Conservation (phyloP, 140 eudicot genomes). For the Flaveria floridana region DNA sequence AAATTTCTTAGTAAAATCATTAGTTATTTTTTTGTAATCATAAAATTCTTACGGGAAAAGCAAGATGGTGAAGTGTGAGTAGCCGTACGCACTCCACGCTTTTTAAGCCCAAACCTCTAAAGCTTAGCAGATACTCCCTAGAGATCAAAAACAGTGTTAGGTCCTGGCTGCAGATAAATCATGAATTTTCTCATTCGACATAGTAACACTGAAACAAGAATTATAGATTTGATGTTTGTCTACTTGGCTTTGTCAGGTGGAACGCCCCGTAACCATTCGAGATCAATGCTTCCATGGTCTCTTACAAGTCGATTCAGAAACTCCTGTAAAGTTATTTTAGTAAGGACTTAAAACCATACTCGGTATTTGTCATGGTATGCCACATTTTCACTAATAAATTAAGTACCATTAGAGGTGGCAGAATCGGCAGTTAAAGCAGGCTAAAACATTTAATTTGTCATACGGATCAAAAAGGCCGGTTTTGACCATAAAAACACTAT, state of each 20-base stretch:
- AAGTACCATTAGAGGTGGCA: background rate
- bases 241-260: slow-evolving; percentile 99
- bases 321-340: slow-evolving; percentile 45
- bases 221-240: slow-evolving; percentile 25
- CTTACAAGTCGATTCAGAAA: slow-evolving; percentile 61
- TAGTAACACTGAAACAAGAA: background rate
- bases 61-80: slow-evolving; percentile 93
- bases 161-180: background rate
- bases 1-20: background rate
- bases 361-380: slow-evolving; percentile 16
- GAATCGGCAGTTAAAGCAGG: background rate
- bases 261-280: slow-evolving; percentile 97
- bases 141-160: slow-evolving; percentile 23
- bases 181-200: background rate
- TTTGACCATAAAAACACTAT: background rate
- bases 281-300: slow-evolving; percentile 90
- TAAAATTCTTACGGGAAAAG: slow-evolving; percentile 79
- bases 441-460: background rate
- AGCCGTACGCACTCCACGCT: slow-evolving; percentile 98
- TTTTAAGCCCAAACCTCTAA: slow-evolving; percentile 85
- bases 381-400: slow-evolving; percentile 3
- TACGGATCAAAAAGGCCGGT: background rate
- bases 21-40: background rate
- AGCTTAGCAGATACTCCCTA: slow-evolving; percentile 80
- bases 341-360: slow-evolving; percentile 1